Conservation (phyloP, 352 stramenopile species). For the Globisporangium splendens region DNA sequence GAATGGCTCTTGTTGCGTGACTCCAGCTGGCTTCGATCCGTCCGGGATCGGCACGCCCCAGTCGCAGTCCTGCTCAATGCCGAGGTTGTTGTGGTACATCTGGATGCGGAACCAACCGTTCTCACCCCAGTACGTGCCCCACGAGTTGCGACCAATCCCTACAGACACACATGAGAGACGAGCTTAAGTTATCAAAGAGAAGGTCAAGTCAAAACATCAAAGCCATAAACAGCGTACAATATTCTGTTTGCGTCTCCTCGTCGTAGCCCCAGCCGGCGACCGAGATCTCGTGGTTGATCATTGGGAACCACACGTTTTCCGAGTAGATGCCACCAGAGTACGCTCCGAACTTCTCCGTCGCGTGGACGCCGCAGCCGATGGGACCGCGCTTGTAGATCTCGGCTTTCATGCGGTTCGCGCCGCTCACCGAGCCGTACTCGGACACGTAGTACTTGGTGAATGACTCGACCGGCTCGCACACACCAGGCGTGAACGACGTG, state of each 20-base stretch:
- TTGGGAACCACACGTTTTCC: conserved; percentile 74
- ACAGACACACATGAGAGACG: no score
- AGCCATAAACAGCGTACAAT: conserved; percentile 74
- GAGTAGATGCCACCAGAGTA: conserved; percentile 84
- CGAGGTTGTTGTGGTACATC: conserved; percentile 89
- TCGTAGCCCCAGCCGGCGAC: conserved; percentile 86
- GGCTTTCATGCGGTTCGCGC: conserved; percentile 87
- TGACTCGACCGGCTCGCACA: conserved; percentile 81
- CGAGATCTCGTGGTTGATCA: conserved; percentile 90
- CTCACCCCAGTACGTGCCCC: conserved; percentile 90
- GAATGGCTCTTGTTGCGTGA: no score
- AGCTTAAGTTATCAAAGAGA: conserved; percentile 2
- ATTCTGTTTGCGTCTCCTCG: conserved; percentile 84
- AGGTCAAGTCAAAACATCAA: no score
- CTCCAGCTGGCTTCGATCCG: conserved; percentile 50
- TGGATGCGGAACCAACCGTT: conserved; percentile 91
- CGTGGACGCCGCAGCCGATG: conserved; percentile 86
- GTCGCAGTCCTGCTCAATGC: conserved; percentile 86
- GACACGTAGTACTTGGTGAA: conserved; percentile 90
- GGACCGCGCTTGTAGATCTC: conserved; percentile 91
- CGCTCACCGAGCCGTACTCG: conserved; percentile 87
- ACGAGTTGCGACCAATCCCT: conserved; percentile 91
- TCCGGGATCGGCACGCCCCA: conserved; percentile 85
- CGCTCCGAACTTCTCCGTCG: conserved; percentile 80
- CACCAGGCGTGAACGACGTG: conserved; percentile 78